Conservation (phyloP, 768 basidiomycete genomes). For the Suillus decipiens region DNA sequence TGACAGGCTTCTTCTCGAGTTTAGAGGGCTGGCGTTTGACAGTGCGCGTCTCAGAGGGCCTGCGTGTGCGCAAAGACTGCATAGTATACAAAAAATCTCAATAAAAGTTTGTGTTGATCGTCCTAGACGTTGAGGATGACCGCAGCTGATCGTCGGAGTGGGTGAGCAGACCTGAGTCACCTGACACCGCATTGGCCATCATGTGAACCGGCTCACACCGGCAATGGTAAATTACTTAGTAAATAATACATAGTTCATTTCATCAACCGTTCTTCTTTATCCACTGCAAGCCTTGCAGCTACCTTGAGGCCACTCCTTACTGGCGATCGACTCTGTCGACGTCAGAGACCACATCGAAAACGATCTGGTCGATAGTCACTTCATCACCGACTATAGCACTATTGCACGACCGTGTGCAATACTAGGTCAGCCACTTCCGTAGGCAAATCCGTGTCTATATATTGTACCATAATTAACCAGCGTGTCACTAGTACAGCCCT, state of each 20-base stretch:
- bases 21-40: slow-evolving; percentile 35
- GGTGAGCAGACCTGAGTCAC: background rate
- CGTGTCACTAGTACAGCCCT: slow-evolving; percentile 1
- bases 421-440: slow-evolving; percentile 4
- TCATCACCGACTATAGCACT: background rate
- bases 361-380: background rate
- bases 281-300: slow-evolving; percentile 4
- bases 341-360: background rate
- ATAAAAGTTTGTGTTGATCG: background rate
- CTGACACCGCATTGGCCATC: background rate
- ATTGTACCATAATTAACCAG: slow-evolving; percentile 3
- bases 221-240: background rate
- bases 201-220: background rate
- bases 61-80: slow-evolving; percentile 58
- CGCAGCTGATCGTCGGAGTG: background rate
- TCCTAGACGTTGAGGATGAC: background rate
- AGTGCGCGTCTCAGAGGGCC: slow-evolving; percentile 46
- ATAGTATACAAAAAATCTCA: slow-evolving; percentile 30
- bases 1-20: slow-evolving; percentile 27
- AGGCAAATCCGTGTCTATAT: background rate
- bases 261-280: background rate
- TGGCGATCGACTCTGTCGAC: slow-evolving; percentile 8
- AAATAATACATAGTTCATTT: background rate
- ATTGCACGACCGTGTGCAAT: slow-evolving; percentile 5
- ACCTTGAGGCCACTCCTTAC: slow-evolving; percentile 1